These are phyloP conservation scores for Lagenaria siceraria DNA, from an alignment of 306 rosid species.

Conservation along the genomic window DNA sequence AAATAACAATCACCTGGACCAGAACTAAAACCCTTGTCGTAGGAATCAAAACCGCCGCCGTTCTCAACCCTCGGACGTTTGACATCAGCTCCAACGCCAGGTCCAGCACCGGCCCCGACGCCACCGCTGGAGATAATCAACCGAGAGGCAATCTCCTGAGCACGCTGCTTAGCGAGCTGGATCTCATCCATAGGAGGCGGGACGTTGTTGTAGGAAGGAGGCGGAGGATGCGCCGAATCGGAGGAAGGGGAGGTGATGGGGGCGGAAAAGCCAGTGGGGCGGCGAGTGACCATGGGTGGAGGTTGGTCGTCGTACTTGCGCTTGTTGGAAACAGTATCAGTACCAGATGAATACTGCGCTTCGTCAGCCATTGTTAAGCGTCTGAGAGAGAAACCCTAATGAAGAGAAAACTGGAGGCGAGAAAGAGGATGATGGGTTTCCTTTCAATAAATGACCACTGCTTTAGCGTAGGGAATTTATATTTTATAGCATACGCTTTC, in stretches of 20 bases:
- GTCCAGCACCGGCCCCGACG: neutral
- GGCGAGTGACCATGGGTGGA: constrained; percentile 25
- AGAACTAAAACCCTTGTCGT: constrained; percentile 41
- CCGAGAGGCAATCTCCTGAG: constrained; percentile 94
- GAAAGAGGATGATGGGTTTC: constrained; percentile 5
- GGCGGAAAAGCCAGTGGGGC: constrained; percentile 60
- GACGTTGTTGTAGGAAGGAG: constrained; percentile 46
- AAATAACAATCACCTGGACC: constrained; percentile 14
- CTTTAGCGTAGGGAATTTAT: neutral
- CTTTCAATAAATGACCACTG: neutral
- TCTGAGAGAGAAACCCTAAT: constrained; percentile 37
- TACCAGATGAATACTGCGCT: constrained; percentile 46
- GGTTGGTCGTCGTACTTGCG: constrained; percentile 81
- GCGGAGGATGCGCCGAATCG: constrained; percentile 25
- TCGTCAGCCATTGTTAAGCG: constrained; percentile 50
- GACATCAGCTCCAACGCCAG: constrained; percentile 22
- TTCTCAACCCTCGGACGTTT: constrained; percentile 80
- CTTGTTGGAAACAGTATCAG: constrained; percentile 37
- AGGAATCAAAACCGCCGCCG: constrained; percentile 62
- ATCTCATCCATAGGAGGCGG: constrained; percentile 58
- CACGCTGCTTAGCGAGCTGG: constrained; percentile 82
- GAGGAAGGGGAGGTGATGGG: constrained; percentile 42
- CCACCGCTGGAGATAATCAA: constrained; percentile 22
- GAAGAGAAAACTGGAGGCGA: neutral
- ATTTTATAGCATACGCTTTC: neutral